Evolutionary conservation across 257 asterid genomes (phyloP).

Genomic region (Euphrasia confusa): DNA sequence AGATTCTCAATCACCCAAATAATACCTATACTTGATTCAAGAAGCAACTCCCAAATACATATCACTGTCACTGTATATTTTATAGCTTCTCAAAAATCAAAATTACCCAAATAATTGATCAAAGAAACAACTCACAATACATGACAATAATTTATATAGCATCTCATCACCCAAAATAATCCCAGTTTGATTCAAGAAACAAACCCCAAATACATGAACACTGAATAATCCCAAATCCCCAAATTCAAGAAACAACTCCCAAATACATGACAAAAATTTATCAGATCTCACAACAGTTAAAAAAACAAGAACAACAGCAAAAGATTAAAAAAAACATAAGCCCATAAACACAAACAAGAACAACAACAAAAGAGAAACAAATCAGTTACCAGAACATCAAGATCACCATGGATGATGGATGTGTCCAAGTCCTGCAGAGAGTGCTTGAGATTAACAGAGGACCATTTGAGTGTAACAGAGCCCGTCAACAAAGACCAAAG

Average conservation of each 20-base stretch:
- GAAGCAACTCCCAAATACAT: background rate
- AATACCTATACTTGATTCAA: background rate
- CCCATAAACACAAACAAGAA: background rate
- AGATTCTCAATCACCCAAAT: background rate
- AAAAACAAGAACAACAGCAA: background rate
- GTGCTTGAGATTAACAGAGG: constrained; percentile 52
- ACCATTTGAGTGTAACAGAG: constrained; percentile 79
- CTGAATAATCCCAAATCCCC: too few relatives aligned
- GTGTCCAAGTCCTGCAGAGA: constrained; percentile 47
- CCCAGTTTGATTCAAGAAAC: background rate
- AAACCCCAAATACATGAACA: background rate
- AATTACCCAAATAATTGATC: background rate
- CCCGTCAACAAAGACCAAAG: constrained; percentile 96
- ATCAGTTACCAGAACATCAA: constrained; percentile 71
- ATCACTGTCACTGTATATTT: too few relatives aligned
- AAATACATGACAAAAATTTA: background rate
- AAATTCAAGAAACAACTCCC: background rate
- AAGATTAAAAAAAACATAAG: background rate
- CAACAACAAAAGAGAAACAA: background rate
- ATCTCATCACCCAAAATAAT: background rate
- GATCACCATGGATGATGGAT: constrained; percentile 50
- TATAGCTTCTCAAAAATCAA: background rate
- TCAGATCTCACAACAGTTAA: constrained; percentile 25
- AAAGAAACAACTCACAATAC: background rate
- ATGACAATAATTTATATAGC: background rate